Evolutionary conservation across 768 basidiomycete species (phyloP), one percentile per base, ranked within the genome.

Genomic region (Dictyophora rubrovolvata): DNA sequence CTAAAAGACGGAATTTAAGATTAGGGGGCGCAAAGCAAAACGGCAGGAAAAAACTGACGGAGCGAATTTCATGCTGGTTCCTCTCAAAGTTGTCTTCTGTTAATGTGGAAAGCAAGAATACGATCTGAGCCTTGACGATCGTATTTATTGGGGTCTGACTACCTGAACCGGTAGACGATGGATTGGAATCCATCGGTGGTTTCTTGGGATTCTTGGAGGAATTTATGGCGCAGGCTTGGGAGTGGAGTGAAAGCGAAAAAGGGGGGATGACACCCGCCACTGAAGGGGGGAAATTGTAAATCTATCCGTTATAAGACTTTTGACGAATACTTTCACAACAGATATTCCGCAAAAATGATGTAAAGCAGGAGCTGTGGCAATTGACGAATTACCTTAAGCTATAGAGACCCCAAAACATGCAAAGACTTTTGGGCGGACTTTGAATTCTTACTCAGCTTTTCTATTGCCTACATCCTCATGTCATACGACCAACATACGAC

Each of bases 71-170:
- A 59, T 83, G 75, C 70, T 93, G 87, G 73, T 96, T 92, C 69
- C 90, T 83, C 69, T 91, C 90, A 70, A 92, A 99, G 74, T 93
- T 93, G 67, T 98, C 95, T 74, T 98, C 95, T 60, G 91, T 93
- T 62, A 98, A 83, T 23, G 93, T 97, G 28, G 91, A 93, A 64
- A 99, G 81, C 60, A 97, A 80, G 74, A 99, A 98, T 65, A 95
- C 93, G 69, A 99, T 94, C 79, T 99, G 94, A 61, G 94, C 89
- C 74, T 89, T 90, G 75, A 93, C 90, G 72, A 92, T 92, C 70
- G 88, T 91, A 73, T 90, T 85, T 69, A 92, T 89, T 33, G 57
- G 57, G 9, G 57, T 59, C 49, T 59, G 57, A 47, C 57, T 59
- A 35, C 57, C 57, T 23, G 57, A 51, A 53, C 36, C 51, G 57